Percentiles rank a stretch among this genome's conserved stretches.
Conservation (phyloP, 1,139 yeast species). For the Yamadazyma atmosphaerica region DNA sequence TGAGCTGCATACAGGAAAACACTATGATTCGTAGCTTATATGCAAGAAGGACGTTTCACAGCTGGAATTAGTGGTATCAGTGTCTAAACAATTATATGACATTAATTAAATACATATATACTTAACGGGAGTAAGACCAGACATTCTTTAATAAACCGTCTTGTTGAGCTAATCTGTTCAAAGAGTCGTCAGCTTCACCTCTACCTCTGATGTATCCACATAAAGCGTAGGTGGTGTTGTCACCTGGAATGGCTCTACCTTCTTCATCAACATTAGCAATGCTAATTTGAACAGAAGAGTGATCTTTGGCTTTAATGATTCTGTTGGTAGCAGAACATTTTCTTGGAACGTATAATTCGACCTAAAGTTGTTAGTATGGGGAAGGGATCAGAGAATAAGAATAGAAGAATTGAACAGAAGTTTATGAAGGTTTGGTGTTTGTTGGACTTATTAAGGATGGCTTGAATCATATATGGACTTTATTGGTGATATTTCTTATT, state of each 20-base stretch:
- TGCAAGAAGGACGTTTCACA: too few species aligned
- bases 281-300: constrained; percentile 89
- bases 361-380: constrained; percentile 52
- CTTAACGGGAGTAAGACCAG: constrained; percentile 98
- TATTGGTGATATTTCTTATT: too few species aligned
- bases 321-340: constrained; percentile 99
- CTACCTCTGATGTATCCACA: constrained; percentile 85
- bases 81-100: constrained; percentile 13
- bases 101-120: constrained; percentile 24
- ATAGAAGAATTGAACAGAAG: background rate
- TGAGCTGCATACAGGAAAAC: too few species aligned
- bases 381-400: background rate
- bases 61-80: too few species aligned
- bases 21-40: too few species aligned
- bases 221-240: constrained; percentile 92
- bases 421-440: too few species aligned
- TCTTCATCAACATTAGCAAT: constrained; percentile 73
- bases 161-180: constrained; percentile 99
- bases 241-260: constrained; percentile 94
- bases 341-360: constrained; percentile 99
- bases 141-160: constrained; percentile 98
- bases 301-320: constrained; percentile 99
- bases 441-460: too few species aligned
- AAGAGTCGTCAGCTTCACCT: constrained; percentile 96
- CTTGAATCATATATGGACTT: too few species aligned